Percentiles rank a stretch among this genome's conserved stretches.
Evolutionary conservation across 2,329 filamentous ascomycete genomes (phyloP).

Genomic region (Verticillium zaregamsianum): DNA sequence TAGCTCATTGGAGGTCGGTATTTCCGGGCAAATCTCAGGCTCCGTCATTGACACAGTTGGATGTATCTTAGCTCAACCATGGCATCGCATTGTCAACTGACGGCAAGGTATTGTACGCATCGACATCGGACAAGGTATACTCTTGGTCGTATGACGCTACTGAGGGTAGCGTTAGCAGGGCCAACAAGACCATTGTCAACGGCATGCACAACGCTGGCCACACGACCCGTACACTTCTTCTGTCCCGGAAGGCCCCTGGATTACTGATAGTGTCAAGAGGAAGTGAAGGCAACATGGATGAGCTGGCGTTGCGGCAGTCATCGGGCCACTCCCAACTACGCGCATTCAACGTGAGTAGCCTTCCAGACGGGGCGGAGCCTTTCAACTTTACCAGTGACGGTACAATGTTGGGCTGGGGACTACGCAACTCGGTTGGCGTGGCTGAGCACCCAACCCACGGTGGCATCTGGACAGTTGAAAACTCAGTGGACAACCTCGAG

Average conservation of each 20-base stretch:
- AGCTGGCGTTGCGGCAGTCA: conserved; percentile 36
- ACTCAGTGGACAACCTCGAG: conserved; percentile 57
- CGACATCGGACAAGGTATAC: conserved; percentile 47
- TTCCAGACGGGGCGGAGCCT: background rate
- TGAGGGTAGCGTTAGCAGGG: conserved; percentile 35
- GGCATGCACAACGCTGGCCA: conserved; percentile 56
- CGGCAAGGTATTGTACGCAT: conserved; percentile 45
- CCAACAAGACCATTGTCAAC: conserved; percentile 43
- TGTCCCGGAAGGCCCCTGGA: conserved; percentile 45
- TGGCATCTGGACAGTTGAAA: conserved; percentile 57
- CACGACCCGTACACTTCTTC: conserved; percentile 57
- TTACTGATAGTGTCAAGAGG: conserved; percentile 60
- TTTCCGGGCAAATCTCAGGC: background rate
- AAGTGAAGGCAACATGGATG: conserved; percentile 55
- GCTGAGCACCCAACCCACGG: conserved; percentile 50
- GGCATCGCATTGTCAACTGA: conserved; percentile 30
- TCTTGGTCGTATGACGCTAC: conserved; percentile 56
- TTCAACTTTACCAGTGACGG: conserved; percentile 42
- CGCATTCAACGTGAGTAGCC: conserved; percentile 29
- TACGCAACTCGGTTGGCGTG: conserved; percentile 66
- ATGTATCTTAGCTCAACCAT: conserved; percentile 38
- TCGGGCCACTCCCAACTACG: conserved; percentile 60
- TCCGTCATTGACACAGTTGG: background rate
- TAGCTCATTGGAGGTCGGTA: conserved; percentile 1
- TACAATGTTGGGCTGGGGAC: conserved; percentile 54